Conservation (phyloP, 345 rosid species). For the Nephelium lappaceum region DNA sequence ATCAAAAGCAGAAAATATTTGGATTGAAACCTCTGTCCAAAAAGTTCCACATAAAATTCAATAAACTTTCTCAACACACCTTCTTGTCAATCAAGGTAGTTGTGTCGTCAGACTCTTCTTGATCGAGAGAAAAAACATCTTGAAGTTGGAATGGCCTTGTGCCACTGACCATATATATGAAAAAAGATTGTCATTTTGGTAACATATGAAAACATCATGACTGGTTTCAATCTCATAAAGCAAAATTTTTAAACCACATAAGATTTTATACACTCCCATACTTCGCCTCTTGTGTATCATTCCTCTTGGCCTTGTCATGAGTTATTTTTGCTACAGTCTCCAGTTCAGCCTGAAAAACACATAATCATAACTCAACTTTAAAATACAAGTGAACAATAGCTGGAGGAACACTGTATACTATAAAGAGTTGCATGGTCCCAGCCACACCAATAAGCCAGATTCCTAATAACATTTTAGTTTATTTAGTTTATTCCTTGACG, state of each 20-base stretch:
- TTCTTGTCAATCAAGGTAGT: slow-evolving; percentile 91
- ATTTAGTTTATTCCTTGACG: not conserved
- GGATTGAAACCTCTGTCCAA: slow-evolving; percentile 1
- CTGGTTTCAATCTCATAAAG: slow-evolving; percentile 1
- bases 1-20: slow-evolving; percentile 12
- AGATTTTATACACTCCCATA: slow-evolving; percentile 30
- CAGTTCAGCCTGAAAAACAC: slow-evolving; percentile 70
- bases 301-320: slow-evolving; percentile 79
- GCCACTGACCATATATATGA: slow-evolving; percentile 42
- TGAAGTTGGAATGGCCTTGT: slow-evolving; percentile 85
- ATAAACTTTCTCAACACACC: slow-evolving; percentile 38
- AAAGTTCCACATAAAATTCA: slow-evolving; percentile 1
- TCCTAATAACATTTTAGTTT: not conserved
- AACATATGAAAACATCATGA: not conserved
- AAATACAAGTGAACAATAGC: slow-evolving; percentile 6
- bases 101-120: slow-evolving; percentile 90
- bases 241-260: slow-evolving; percentile 16
- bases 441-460: slow-evolving; percentile 2
- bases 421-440: not conserved
- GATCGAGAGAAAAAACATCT: slow-evolving; percentile 91
- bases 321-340: slow-evolving; percentile 96
- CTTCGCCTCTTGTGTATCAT: slow-evolving; percentile 80
- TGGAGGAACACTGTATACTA: slow-evolving; percentile 1
- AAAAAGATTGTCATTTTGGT: not conserved
- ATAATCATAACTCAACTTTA: slow-evolving; percentile 25